Conservation (phyloP, 2,329 filamentous ascomycete species). For the Ilyonectria mors-panacis region DNA sequence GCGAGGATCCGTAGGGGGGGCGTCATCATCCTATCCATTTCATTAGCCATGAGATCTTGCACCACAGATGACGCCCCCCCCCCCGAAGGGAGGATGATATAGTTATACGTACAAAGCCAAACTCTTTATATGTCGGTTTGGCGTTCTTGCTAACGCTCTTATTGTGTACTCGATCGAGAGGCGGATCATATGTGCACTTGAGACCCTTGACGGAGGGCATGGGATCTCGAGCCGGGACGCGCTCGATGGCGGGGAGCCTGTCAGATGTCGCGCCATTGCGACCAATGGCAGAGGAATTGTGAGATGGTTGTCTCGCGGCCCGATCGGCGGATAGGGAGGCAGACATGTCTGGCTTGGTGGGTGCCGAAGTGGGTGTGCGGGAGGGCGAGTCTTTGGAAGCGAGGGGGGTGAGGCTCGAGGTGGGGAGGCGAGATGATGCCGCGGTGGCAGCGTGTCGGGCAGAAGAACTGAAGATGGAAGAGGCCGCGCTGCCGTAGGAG, state of each 20-base stretch:
- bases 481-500: conserved; percentile 79
- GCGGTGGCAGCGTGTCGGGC: conserved; percentile 59
- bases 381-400: conserved; percentile 68
- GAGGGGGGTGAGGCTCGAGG: conserved; percentile 65
- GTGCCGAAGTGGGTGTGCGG: conserved; percentile 62
- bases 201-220: conserved; percentile 67
- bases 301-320: conserved; percentile 47
- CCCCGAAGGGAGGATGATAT: conserved; percentile 62
- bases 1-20: conserved; percentile 85
- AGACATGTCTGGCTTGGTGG: conserved; percentile 69
- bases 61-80: conserved; percentile 74
- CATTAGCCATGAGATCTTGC: conserved; percentile 71
- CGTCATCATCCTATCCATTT: conserved; percentile 81
- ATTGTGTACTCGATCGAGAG: conserved; percentile 65
- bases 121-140: conserved; percentile 74
- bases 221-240: conserved; percentile 71
- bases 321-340: conserved; percentile 64
- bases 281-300: conserved; percentile 48
- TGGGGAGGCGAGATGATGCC: conserved; percentile 59
- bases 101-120: conserved; percentile 75
- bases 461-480: conserved; percentile 77
- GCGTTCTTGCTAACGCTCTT: conserved; percentile 68
- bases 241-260: conserved; percentile 54
- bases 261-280: conserved; percentile 54
- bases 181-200: conserved; percentile 74